Percentiles rank a stretch among this genome's conserved stretches.
These are phyloP conservation scores for Drechslera avenae DNA, from an alignment of 2,329 filamentous ascomycete species.

Conservation along the genomic window DNA sequence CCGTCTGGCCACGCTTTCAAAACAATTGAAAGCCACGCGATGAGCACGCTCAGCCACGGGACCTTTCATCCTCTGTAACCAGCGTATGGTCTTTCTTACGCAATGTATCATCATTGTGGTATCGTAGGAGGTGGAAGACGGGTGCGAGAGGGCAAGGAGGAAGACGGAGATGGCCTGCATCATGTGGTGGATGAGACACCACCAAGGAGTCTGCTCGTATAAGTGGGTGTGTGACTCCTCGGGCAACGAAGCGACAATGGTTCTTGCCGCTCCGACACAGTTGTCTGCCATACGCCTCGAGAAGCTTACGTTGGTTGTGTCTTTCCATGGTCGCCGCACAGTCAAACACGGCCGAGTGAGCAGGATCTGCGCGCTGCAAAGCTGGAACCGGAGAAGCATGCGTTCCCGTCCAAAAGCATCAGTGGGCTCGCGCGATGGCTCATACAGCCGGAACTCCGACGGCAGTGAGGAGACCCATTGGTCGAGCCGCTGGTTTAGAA, in stretches of 20 bases:
- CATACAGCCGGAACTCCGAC: slow-evolving; percentile 36
- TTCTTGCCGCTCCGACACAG: slow-evolving; percentile 48
- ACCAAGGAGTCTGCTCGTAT: slow-evolving; percentile 49
- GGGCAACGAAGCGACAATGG: slow-evolving; percentile 44
- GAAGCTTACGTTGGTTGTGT: slow-evolving; percentile 29
- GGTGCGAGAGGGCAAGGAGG: slow-evolving; percentile 46
- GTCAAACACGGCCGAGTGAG: slow-evolving; percentile 48
- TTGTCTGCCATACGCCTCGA: slow-evolving; percentile 39
- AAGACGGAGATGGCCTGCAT: slow-evolving; percentile 50
- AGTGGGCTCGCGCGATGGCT: background rate
- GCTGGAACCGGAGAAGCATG: slow-evolving; percentile 40
- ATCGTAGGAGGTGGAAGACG: slow-evolving; percentile 26
- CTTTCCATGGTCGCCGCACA: slow-evolving; percentile 28
- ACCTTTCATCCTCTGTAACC: slow-evolving; percentile 44
- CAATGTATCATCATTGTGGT: slow-evolving; percentile 26
- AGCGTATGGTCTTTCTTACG: slow-evolving; percentile 40
- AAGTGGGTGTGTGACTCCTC: slow-evolving; percentile 36
- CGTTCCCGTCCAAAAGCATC: slow-evolving; percentile 31
- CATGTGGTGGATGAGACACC: slow-evolving; percentile 48
- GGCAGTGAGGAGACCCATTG: slow-evolving; percentile 43
- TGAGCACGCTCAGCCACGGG: slow-evolving; percentile 33
- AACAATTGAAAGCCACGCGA: slow-evolving; percentile 23
- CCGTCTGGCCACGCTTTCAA: slow-evolving; percentile 27
- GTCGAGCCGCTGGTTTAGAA: slow-evolving; percentile 41
- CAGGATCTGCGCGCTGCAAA: slow-evolving; percentile 49